A percentile compares a stretch with the other conserved stretches of the same genome.
Conservation (phyloP, 2,329 filamentous ascomycete genomes). For the Fusarium sarcochroum region DNA sequence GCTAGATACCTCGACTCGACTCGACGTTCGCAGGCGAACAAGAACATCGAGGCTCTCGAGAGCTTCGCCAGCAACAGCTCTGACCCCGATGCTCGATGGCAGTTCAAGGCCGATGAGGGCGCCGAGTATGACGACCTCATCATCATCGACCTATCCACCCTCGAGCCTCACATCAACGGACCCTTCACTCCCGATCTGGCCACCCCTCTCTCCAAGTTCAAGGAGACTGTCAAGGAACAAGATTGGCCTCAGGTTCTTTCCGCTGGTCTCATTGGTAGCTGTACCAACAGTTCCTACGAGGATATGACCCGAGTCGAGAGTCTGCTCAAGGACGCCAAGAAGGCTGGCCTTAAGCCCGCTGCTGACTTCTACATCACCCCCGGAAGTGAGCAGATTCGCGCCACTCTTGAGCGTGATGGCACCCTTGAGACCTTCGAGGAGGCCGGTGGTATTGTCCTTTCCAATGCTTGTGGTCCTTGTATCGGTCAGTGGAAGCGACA, state of each 20-base stretch:
- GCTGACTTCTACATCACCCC: constrained; percentile 94
- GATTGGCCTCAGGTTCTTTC: constrained; percentile 97
- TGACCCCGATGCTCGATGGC: constrained; percentile 66
- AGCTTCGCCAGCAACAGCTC: constrained; percentile 62
- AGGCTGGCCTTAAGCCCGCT: constrained; percentile 95
- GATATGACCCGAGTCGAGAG: constrained; percentile 97
- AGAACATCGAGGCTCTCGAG: constrained; percentile 73
- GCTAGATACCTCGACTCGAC: constrained; percentile 89
- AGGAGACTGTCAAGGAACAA: constrained; percentile 92
- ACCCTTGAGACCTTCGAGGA: constrained; percentile 96
- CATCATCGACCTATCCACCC: constrained; percentile 93
- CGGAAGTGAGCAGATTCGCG: constrained; percentile 96
- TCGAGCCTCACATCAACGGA: constrained; percentile 98
- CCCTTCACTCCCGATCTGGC: constrained; percentile 99
- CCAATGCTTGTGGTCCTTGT: constrained; percentile 94
- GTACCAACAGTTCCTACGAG: constrained; percentile 90
- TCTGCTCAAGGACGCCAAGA: constrained; percentile 81
- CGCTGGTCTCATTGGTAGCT: constrained; percentile 96
- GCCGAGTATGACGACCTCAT: constrained; percentile 97
- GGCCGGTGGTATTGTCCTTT: constrained; percentile 93
- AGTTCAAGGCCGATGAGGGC: constrained; percentile 82
- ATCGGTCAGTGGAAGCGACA: constrained; percentile 97
- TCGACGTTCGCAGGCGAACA: constrained; percentile 74
- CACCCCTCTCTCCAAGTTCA: constrained; percentile 98
- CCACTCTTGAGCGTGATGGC: constrained; percentile 90